Percentiles rank a stretch among this genome's conserved stretches.
Evolutionary conservation across 768 basidiomycete genomes (phyloP).

Genomic region (Amanita thiersii): DNA sequence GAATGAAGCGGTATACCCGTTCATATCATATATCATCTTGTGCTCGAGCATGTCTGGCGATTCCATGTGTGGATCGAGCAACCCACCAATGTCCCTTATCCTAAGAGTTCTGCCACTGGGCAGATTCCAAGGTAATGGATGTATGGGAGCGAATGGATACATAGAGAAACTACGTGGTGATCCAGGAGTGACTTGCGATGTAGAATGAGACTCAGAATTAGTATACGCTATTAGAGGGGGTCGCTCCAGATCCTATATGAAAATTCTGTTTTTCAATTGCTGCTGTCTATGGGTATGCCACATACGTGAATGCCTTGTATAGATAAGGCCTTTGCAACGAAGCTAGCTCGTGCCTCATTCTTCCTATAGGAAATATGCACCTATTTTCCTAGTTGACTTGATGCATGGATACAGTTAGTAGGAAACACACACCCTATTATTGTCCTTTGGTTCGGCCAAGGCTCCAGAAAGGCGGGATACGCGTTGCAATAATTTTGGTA

Average conservation of each 20-base stretch:
- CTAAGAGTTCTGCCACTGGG: slow-evolving; percentile 41
- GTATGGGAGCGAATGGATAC: slow-evolving; percentile 56
- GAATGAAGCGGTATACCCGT: slow-evolving; percentile 1
- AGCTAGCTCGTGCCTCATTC: slow-evolving; percentile 25
- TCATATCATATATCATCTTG: neutral
- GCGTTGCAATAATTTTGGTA: slow-evolving; percentile 40
- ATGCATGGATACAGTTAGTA: neutral
- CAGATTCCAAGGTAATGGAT: slow-evolving; percentile 40
- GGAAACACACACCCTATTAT: neutral
- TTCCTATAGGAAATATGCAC: slow-evolving; percentile 45
- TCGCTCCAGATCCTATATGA: neutral
- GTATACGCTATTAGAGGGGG: slow-evolving; percentile 8
- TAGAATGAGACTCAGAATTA: neutral
- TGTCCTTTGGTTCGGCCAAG: slow-evolving; percentile 42
- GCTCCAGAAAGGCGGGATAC: slow-evolving; percentile 67
- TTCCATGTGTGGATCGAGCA: slow-evolving; percentile 27
- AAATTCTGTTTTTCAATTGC: neutral
- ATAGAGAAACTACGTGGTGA: slow-evolving; percentile 43
- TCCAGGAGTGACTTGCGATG: slow-evolving; percentile 3
- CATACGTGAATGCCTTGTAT: slow-evolving; percentile 45
- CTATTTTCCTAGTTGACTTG: slow-evolving; percentile 21
- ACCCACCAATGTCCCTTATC: slow-evolving; percentile 54
- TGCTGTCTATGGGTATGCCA: neutral
- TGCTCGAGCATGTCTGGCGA: neutral
- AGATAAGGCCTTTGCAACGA: slow-evolving; percentile 42